Conservation (phyloP, 169 alveolate genomes). For the Eimeria praecox region DNA sequence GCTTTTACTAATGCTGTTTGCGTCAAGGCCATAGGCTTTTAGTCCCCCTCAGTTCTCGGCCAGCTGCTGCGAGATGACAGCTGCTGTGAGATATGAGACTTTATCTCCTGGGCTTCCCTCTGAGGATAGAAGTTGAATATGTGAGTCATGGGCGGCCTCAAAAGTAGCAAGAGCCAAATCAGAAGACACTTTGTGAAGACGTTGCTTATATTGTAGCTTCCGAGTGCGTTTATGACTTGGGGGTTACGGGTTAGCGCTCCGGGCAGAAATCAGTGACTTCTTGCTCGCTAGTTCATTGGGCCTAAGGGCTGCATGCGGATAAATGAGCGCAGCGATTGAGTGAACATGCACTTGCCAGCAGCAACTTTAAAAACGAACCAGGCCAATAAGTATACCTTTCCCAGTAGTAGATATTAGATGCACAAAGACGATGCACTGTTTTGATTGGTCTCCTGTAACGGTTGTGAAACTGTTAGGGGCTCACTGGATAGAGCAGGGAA, state of each 20-base stretch:
- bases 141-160: background rate
- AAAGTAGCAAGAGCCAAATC: background rate
- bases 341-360: background rate
- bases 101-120: background rate
- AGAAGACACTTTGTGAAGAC: background rate
- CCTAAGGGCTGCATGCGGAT: background rate
- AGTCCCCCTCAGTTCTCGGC: background rate
- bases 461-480: background rate
- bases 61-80: background rate
- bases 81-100: background rate
- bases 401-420: background rate
- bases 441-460: background rate
- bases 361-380: background rate
- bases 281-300: background rate
- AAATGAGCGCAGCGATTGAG: background rate
- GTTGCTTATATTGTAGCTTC: background rate
- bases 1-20: background rate
- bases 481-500: background rate
- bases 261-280: background rate
- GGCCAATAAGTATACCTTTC: background rate
- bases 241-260: background rate
- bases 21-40: background rate
- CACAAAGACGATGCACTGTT: background rate
- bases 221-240: background rate
- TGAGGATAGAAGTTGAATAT: background rate